These are phyloP conservation scores for Gautieria morchelliformis DNA, from an alignment of 768 basidiomycete species.

Conservation along the genomic window DNA sequence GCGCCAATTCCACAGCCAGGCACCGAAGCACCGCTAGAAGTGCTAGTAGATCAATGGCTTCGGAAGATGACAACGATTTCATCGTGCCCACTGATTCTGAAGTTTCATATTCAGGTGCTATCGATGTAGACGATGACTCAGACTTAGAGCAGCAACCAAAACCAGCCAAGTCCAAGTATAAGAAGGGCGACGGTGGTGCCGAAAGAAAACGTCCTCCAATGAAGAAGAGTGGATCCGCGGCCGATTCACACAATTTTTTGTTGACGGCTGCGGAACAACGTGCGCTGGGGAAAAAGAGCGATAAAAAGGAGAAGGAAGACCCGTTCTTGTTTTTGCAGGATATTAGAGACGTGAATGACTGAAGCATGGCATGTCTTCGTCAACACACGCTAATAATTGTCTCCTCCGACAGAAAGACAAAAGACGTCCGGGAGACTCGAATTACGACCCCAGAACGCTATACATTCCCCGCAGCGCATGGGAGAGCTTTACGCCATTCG, in stretches of 20 bases:
- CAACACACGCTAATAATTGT: background rate
- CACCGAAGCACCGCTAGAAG: slow-evolving; percentile 49
- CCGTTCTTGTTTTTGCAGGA: slow-evolving; percentile 69
- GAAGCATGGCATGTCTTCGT: background rate
- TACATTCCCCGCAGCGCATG: slow-evolving; percentile 70
- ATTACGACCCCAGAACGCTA: slow-evolving; percentile 87
- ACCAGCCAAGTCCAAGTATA: slow-evolving; percentile 26
- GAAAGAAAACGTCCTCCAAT: slow-evolving; percentile 20
- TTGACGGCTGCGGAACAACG: slow-evolving; percentile 79
- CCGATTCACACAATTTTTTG: slow-evolving; percentile 30
- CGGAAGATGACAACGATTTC: slow-evolving; percentile 63
- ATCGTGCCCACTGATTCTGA: slow-evolving; percentile 60
- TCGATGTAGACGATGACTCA: slow-evolving; percentile 23
- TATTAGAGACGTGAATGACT: slow-evolving; percentile 51
- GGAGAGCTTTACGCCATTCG: slow-evolving; percentile 87
- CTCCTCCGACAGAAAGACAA: slow-evolving; percentile 59
- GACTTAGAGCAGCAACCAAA: slow-evolving; percentile 18
- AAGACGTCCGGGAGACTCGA: slow-evolving; percentile 62
- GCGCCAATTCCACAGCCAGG: background rate
- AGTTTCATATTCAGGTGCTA: slow-evolving; percentile 16
- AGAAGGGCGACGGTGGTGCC: background rate
- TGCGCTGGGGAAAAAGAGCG: slow-evolving; percentile 65
- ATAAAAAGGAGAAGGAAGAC: slow-evolving; percentile 71
- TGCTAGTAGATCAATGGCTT: slow-evolving; percentile 47
- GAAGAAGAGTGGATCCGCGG: slow-evolving; percentile 21